Conservation (phyloP, 2,329 filamentous ascomycete genomes). For the Sodiomyces alkalinus region DNA sequence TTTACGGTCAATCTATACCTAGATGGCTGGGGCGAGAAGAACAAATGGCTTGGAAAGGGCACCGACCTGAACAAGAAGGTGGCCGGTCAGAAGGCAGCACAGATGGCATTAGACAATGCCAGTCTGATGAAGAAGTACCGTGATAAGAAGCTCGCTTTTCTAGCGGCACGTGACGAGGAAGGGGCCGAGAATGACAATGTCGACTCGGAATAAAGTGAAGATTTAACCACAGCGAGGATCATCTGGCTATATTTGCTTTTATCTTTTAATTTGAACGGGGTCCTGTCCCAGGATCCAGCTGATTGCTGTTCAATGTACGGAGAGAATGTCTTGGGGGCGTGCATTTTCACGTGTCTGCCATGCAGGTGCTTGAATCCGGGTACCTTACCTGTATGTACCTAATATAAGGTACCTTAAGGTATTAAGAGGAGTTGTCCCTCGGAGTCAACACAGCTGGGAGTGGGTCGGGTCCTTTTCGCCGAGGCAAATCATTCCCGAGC, state of each 20-base stretch:
- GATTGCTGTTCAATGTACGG: background rate
- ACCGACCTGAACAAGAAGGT: constrained; percentile 52
- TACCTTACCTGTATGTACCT: too few relatives aligned
- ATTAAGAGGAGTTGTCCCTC: too few relatives aligned
- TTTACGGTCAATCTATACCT: constrained; percentile 51
- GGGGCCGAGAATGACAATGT: background rate
- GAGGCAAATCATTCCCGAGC: constrained; percentile 3
- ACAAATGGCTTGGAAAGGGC: constrained; percentile 46
- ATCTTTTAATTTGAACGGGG: too few relatives aligned
- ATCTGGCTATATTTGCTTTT: too few relatives aligned
- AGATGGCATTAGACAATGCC: constrained; percentile 47
- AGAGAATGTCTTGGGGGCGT: background rate
- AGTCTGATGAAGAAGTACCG: constrained; percentile 39
- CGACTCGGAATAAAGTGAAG: too few relatives aligned
- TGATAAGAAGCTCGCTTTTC: constrained; percentile 30
- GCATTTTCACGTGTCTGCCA: too few relatives aligned
- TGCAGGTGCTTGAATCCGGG: too few relatives aligned
- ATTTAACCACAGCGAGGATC: background rate
- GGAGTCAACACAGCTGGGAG: too few relatives aligned
- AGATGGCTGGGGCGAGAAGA: constrained; percentile 51
- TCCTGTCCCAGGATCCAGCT: too few relatives aligned
- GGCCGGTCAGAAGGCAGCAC: constrained; percentile 52
- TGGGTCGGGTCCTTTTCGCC: constrained; percentile 1
- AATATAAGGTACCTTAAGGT: too few relatives aligned
- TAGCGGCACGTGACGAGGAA: constrained; percentile 9